Conservation (phyloP, 2,329 filamentous ascomycete genomes). For the Fusarium falciforme region DNA sequence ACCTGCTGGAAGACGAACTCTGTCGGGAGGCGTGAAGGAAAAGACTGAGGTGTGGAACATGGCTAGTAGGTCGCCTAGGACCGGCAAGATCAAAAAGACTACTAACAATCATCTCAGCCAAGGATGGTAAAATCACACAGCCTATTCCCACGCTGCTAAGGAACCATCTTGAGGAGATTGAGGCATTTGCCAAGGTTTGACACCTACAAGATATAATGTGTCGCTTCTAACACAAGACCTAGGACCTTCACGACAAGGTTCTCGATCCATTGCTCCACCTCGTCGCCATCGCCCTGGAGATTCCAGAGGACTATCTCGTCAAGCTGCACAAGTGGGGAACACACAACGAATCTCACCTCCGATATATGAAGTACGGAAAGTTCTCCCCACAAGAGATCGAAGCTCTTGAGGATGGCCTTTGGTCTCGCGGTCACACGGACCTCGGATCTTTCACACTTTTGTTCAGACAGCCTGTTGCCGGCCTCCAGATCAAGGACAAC, state of each 20-base stretch:
- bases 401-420: constrained; percentile 55
- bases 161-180: constrained; percentile 23
- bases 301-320: constrained; percentile 68
- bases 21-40: constrained; percentile 53
- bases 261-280: constrained; percentile 68
- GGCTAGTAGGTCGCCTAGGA: constrained; percentile 5
- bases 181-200: constrained; percentile 28
- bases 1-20: constrained; percentile 55
- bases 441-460: constrained; percentile 67
- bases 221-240: neutral
- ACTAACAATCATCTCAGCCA: constrained; percentile 29
- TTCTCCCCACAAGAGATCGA: constrained; percentile 61
- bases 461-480: constrained; percentile 69
- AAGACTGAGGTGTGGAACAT: constrained; percentile 55
- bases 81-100: no score
- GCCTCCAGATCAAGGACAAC: constrained; percentile 64
- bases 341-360: constrained; percentile 70
- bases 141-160: constrained; percentile 18
- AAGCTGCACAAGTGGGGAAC: constrained; percentile 66
- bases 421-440: constrained; percentile 65
- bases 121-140: constrained; percentile 46
- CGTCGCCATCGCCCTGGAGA: constrained; percentile 70
- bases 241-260: constrained; percentile 63
- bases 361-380: constrained; percentile 70
- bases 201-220: no score